These are phyloP conservation scores for Tetragonia tetragonoides DNA, from an alignment of 148 eudicot species.

Conservation along the genomic window DNA sequence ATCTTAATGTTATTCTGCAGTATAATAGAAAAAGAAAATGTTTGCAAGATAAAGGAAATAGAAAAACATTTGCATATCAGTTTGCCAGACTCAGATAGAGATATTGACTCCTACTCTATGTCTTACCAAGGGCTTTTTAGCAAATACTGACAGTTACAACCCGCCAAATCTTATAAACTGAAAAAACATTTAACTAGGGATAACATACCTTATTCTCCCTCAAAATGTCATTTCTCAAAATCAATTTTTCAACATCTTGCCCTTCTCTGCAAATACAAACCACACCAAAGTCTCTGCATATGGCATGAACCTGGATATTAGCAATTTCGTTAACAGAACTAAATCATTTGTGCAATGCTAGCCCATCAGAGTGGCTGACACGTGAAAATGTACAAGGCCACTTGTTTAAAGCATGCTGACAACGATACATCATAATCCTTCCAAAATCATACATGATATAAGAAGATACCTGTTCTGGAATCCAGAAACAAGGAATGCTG, in stretches of 20 bases:
- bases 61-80: too few species aligned
- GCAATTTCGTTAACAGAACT: neutral
- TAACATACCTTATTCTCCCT: conserved; percentile 57
- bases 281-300: conserved; percentile 87
- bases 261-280: conserved; percentile 88
- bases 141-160: neutral
- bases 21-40: neutral
- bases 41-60: neutral
- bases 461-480: conserved; percentile 73
- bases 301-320: conserved; percentile 50
- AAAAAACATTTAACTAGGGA: neutral
- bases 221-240: conserved; percentile 51
- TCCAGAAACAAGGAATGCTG: conserved; percentile 72
- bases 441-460: neutral
- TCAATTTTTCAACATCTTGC: conserved; percentile 64
- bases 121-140: neutral
- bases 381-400: conserved; percentile 2
- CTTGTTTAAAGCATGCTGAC: neutral
- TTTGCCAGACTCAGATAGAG: too few species aligned
- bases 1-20: conserved; percentile 71
- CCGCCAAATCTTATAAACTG: neutral
- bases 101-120: too few species aligned
- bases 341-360: neutral
- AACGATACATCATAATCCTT: neutral
- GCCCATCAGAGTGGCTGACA: neutral